Percentiles rank a stretch among this genome's conserved stretches.
phyloP scores from a whole-genome alignment of 441 rosid genomes.

The Macaranga tanarius region DNA sequence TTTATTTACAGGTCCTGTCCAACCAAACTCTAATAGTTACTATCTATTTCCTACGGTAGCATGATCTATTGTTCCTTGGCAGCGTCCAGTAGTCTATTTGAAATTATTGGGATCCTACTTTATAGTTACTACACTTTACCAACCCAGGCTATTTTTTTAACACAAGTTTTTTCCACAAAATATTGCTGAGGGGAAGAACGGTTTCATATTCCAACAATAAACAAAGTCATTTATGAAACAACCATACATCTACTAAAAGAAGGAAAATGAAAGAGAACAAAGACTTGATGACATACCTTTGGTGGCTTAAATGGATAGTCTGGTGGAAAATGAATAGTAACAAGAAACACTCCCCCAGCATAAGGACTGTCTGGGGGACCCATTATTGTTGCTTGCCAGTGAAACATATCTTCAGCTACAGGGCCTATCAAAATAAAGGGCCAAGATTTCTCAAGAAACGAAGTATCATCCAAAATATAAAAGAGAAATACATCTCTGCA shows the following conservation, averaged over 20 bases:
- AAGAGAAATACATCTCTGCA: neutral
- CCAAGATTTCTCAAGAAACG: neutral
- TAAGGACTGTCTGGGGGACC: slow-evolving; percentile 80
- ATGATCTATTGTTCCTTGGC: neutral
- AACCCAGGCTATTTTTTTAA: neutral
- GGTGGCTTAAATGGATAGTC: slow-evolving; percentile 84
- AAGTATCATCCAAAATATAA: neutral
- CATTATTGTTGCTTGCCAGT: slow-evolving; percentile 84
- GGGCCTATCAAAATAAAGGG: slow-evolving; percentile 43
- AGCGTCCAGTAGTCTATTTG: neutral
- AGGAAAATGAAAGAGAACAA: neutral
- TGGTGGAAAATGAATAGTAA: slow-evolving; percentile 70
- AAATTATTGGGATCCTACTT: neutral
- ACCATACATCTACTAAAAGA: neutral
- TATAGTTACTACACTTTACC: neutral
- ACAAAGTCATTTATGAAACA: neutral
- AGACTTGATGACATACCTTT: slow-evolving; percentile 37
- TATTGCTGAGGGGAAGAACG: neutral
- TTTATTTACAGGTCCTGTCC: neutral
- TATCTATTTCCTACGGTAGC: neutral
- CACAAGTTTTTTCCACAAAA: neutral
- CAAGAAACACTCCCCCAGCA: slow-evolving; percentile 71
- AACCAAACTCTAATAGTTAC: neutral
- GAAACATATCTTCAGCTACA: slow-evolving; percentile 77
- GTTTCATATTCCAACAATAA: neutral